Conservation (phyloP, 1,284 basidiomycete genomes). For the Pseudozyma thailandica region DNA sequence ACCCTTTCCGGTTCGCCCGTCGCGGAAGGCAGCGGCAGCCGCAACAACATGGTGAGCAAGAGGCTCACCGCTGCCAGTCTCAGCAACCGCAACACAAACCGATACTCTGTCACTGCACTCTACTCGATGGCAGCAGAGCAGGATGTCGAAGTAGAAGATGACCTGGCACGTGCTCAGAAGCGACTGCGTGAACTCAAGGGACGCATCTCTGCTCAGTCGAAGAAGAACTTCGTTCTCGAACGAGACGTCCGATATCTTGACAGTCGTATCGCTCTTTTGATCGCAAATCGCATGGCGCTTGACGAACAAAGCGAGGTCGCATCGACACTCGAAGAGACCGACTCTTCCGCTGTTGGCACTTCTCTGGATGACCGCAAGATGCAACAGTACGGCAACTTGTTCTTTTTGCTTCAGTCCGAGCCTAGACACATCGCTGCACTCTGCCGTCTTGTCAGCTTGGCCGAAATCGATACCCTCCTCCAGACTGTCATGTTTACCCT, state of each 20-base stretch:
- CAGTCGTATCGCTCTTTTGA: conserved; percentile 94
- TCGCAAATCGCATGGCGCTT: conserved; percentile 96
- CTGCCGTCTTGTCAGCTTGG: conserved; percentile 93
- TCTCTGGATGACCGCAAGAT: conserved; percentile 87
- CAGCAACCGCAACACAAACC: conserved; percentile 81
- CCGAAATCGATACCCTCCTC: conserved; percentile 96
- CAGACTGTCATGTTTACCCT: conserved; percentile 99
- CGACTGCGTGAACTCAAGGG: conserved; percentile 92
- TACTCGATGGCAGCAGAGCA: conserved; percentile 98
- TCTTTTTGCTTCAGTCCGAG: conserved; percentile 97
- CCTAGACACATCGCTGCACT: conserved; percentile 95
- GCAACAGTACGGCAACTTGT: conserved; percentile 96
- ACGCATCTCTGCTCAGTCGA: conserved; percentile 97
- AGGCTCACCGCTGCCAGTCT: conserved; percentile 52
- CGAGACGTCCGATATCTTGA: conserved; percentile 98
- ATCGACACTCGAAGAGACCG: conserved; percentile 83
- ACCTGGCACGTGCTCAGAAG: conserved; percentile 94
- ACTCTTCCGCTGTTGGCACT: conserved; percentile 71
- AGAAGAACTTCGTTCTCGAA: conserved; percentile 99
- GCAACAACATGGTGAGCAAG: conserved; percentile 40
- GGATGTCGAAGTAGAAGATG: conserved; percentile 98
- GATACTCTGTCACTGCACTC: conserved; percentile 93
- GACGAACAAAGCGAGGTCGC: conserved; percentile 80
- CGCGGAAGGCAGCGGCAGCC: conserved; percentile 39
- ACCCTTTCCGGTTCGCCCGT: conserved; percentile 24